Percentiles rank a stretch among this genome's conserved stretches.
Evolutionary conservation across 345 rosid genomes (phyloP).

Genomic region (Eucalyptus regnans): DNA sequence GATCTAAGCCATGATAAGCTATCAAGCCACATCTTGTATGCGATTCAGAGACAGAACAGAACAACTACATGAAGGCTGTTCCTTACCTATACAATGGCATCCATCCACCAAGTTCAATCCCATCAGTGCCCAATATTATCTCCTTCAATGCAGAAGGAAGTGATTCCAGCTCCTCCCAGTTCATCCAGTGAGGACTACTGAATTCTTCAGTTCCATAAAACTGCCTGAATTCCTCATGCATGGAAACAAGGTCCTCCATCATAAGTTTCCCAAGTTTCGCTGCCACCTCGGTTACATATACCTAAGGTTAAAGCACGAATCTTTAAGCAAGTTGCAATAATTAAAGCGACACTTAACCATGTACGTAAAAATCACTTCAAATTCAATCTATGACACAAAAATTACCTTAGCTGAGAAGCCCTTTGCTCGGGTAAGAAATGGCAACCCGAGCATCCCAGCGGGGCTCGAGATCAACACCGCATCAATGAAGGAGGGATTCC

Average conservation of each 20-base stretch:
- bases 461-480: conserved; percentile 67
- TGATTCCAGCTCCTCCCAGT: conserved; percentile 41
- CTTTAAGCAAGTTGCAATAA: background rate
- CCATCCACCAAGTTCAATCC: conserved; percentile 72
- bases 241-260: conserved; percentile 84
- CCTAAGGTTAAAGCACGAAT: background rate
- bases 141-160: conserved; percentile 45
- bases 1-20: background rate
- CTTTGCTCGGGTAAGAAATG: conserved; percentile 45
- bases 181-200: conserved; percentile 59
- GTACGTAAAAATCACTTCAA: background rate
- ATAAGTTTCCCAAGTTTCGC: conserved; percentile 63
- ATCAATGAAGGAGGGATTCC: conserved; percentile 72
- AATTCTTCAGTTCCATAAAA: conserved; percentile 49
- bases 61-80: background rate
- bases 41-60: background rate
- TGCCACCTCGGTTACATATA: conserved; percentile 77
- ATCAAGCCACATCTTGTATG: background rate
- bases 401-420: conserved; percentile 76
- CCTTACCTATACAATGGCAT: conserved; percentile 70
- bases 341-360: background rate
- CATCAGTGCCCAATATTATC: conserved; percentile 44
- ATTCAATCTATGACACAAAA: background rate
- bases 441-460: conserved; percentile 82
- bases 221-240: conserved; percentile 56